Evolutionary conservation across 75 land plant genomes (phyloP).

Genomic region (Ceratopteris richardii): DNA sequence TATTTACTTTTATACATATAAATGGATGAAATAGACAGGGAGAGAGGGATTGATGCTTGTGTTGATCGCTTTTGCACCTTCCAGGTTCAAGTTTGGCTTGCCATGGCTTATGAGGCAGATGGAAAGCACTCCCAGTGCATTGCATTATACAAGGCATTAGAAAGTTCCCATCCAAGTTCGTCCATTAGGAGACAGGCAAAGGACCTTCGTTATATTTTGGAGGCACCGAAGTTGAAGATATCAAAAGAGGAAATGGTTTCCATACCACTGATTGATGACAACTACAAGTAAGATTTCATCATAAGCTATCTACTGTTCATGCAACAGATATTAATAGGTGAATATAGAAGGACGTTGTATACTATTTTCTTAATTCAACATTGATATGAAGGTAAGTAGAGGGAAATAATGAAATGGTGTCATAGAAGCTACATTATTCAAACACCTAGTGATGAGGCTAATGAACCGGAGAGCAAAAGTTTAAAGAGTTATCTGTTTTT

Average conservation of each 20-base stretch:
- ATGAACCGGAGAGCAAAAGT: too few relatives aligned
- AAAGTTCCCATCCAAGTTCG: slow-evolving; percentile 63
- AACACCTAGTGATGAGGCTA: too few relatives aligned
- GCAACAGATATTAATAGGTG: too few relatives aligned
- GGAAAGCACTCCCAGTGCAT: slow-evolving; percentile 84
- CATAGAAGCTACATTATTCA: too few relatives aligned
- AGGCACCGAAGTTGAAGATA: slow-evolving; percentile 95
- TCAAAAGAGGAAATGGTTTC: slow-evolving; percentile 87
- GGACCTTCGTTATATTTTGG: slow-evolving; percentile 85
- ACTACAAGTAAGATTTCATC: slow-evolving; percentile 67
- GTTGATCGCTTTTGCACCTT: neutral
- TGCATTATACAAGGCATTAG: slow-evolving; percentile 63
- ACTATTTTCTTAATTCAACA: too few relatives aligned
- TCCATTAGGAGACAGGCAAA: slow-evolving; percentile 77
- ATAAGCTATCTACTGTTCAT: too few relatives aligned
- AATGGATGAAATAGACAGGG: too few relatives aligned
- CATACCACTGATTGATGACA: slow-evolving; percentile 78
- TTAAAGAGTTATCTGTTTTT: too few relatives aligned
- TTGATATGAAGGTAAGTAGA: too few relatives aligned
- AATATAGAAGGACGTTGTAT: too few relatives aligned
- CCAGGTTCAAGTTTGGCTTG: slow-evolving; percentile 97
- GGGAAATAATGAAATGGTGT: too few relatives aligned
- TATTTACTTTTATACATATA: too few relatives aligned
- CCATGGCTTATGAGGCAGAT: slow-evolving; percentile 98
- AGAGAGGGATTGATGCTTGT: neutral